Conservation (phyloP, 2,329 filamentous ascomycete species). For the Elsinoe necatrix region DNA sequence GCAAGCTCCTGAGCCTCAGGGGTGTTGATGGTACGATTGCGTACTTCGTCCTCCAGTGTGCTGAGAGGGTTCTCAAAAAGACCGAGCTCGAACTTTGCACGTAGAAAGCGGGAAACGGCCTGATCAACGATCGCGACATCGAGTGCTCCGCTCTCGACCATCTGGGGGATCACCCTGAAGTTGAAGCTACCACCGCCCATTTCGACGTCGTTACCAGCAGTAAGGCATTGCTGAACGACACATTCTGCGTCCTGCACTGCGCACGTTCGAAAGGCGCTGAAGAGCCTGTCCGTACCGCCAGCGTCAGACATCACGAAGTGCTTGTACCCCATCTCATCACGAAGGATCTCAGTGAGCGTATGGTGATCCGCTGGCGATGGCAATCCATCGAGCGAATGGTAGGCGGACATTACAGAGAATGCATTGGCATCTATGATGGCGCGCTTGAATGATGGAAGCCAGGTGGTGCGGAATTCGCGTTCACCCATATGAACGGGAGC, state of each 20-base stretch:
- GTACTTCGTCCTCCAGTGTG: constrained; percentile 48
- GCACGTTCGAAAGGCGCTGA: constrained; percentile 57
- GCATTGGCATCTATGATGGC: constrained; percentile 63
- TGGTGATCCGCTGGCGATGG: constrained; percentile 58
- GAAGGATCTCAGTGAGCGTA: constrained; percentile 58
- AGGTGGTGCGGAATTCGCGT: constrained; percentile 47
- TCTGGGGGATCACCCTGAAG: constrained; percentile 56
- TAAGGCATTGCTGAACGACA: constrained; percentile 54
- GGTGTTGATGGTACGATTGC: constrained; percentile 54
- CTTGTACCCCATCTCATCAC: constrained; percentile 64
- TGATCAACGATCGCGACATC: constrained; percentile 52
- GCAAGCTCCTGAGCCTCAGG: constrained; percentile 51
- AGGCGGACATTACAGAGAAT: constrained; percentile 63
- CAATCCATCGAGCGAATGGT: constrained; percentile 64
- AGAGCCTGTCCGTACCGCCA: constrained; percentile 61
- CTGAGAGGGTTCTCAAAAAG: constrained; percentile 63
- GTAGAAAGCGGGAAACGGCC: constrained; percentile 57
- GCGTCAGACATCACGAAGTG: constrained; percentile 61
- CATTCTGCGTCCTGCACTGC: constrained; percentile 51
- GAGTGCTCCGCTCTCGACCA: constrained; percentile 55
- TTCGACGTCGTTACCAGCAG: constrained; percentile 63
- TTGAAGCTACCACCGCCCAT: constrained; percentile 62
- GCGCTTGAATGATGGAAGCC: constrained; percentile 54
- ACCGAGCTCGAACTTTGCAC: constrained; percentile 60
- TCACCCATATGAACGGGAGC: constrained; percentile 51